These are phyloP conservation scores for Aspergillus taichungensis DNA, from an alignment of 495 filamentous ascomycete species.

Conservation along the genomic window DNA sequence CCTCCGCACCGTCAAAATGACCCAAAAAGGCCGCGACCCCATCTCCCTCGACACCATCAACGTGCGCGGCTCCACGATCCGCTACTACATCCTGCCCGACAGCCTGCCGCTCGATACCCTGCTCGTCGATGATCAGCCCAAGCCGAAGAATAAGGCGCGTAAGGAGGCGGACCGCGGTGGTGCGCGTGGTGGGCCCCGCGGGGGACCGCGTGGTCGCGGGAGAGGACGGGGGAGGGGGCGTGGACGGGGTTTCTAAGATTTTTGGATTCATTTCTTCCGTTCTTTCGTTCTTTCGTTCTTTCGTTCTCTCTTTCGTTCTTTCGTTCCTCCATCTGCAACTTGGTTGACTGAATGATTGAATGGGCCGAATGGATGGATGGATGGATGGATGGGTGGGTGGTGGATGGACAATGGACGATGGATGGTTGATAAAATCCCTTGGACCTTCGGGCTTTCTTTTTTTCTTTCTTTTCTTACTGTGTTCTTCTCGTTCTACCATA, in stretches of 20 bases:
- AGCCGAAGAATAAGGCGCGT: constrained; percentile 98
- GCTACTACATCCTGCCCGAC: constrained; percentile 92
- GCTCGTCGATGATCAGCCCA: constrained; percentile 89
- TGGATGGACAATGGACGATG: too few relatives aligned
- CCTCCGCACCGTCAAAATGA: constrained; percentile 92
- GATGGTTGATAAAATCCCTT: too few relatives aligned
- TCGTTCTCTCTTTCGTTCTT: neutral
- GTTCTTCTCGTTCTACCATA: neutral
- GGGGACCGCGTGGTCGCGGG: constrained; percentile 47
- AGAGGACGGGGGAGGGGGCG: constrained; percentile 58
- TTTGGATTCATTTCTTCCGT: too few relatives aligned
- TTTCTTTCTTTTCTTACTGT: neutral
- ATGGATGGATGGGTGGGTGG: too few relatives aligned
- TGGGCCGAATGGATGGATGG: too few relatives aligned
- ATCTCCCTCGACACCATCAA: constrained; percentile 91
- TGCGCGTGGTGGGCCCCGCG: constrained; percentile 46
- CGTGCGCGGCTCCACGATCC: constrained; percentile 84
- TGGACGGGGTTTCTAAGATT: constrained; percentile 50
- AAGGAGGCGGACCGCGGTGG: constrained; percentile 78
- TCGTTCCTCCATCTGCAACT: too few relatives aligned
- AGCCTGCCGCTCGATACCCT: constrained; percentile 89
- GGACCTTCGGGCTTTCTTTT: too few relatives aligned
- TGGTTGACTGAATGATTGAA: too few relatives aligned
- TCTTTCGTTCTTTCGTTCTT: neutral
- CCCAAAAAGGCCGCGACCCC: constrained; percentile 72